Evolutionary conservation across 192 early-diverging fungal species (phyloP), one percentile per base, ranked within the genome.

Genomic region (Gamsiella multidivaricata): DNA sequence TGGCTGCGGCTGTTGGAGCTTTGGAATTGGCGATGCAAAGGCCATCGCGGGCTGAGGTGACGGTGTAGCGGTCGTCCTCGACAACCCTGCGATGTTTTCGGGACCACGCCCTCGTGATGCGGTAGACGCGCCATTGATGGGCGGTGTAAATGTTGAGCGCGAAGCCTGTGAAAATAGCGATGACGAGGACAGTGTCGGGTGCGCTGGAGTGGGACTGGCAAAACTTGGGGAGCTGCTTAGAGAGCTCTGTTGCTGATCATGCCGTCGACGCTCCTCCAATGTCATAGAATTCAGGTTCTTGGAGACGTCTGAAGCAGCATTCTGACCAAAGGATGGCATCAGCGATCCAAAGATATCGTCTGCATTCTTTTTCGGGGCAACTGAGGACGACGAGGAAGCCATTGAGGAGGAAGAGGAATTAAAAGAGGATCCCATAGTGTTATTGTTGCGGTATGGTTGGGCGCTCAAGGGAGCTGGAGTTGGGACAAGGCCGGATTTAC

Each of bases 331-430:
- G 28, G 74, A 62, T 4, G 65, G 31, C 65, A 78, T 69, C 5
- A 78, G 54, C 17, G 74, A 63, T 17, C 66, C 65, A 78, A 78
- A 78, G 51, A 69, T 61, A 45, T 78, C 74, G 42, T 78, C 74
- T n/a, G 74, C 60, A 33, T 60, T 58, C 54, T 78, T 78, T n/a
- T 69, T 78, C 20, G 56, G 57, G 1, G 56, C 22, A 14, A 49
- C 14, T 54, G 58, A 12, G 26, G 59, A 50, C 3, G 39, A 0
- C 15, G 57, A 8, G 0, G 60, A 23, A 23, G 41, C 25, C 22
- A 8, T 50, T 45, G 50, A 25, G 3, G 41, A 32, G 9, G 45
- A 37, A 29, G 42, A 47, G 17, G 54, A 20, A 9, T 50, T 46
- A 1, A 53, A 39, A n/a, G 28, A 26, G 51, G 41, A 1, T 10